Conservation (phyloP, 352 stramenopile genomes). For the Pythium vanterpoolii region DNA sequence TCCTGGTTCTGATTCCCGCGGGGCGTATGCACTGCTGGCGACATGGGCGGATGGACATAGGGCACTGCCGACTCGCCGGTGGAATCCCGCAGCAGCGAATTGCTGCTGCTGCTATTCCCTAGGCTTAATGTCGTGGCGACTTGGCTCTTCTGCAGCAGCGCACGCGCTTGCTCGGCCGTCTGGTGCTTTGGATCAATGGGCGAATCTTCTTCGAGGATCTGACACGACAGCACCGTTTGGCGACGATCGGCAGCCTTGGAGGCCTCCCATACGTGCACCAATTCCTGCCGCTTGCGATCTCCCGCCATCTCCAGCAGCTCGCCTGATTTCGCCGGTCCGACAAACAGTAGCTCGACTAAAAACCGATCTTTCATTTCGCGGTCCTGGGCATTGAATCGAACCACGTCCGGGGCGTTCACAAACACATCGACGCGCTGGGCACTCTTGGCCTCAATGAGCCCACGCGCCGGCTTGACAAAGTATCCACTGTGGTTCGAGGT, state of each 20-base stretch:
- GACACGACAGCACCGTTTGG: conserved; percentile 15
- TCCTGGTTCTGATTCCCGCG: background rate
- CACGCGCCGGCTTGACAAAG: conserved; percentile 66
- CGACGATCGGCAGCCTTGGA: conserved; percentile 10
- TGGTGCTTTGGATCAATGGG: conserved; percentile 14
- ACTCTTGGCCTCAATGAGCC: conserved; percentile 54
- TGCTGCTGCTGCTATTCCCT: conserved; percentile 4
- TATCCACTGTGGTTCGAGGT: conserved; percentile 78
- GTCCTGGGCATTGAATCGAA: conserved; percentile 34
- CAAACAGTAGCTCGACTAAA: conserved; percentile 60
- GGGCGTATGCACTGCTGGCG: conserved; percentile 3
- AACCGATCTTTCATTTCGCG: conserved; percentile 68
- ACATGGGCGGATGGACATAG: conserved; percentile 11
- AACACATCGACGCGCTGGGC: conserved; percentile 60
- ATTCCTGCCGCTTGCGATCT: conserved; percentile 28
- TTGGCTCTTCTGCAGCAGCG: conserved; percentile 18
- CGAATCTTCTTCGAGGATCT: conserved; percentile 22
- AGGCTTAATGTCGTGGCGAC: conserved; percentile 7
- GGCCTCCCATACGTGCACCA: conserved; percentile 39
- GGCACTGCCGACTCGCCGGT: conserved; percentile 10
- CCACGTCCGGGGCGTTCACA: conserved; percentile 37
- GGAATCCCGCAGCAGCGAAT: background rate
- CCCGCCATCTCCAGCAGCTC: conserved; percentile 42
- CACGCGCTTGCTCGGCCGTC: conserved; percentile 20
- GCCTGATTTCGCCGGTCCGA: conserved; percentile 36